These are phyloP conservation scores for Kalmusia sp. DNA, from an alignment of 2,329 filamentous ascomycete species.

Conservation along the genomic window DNA sequence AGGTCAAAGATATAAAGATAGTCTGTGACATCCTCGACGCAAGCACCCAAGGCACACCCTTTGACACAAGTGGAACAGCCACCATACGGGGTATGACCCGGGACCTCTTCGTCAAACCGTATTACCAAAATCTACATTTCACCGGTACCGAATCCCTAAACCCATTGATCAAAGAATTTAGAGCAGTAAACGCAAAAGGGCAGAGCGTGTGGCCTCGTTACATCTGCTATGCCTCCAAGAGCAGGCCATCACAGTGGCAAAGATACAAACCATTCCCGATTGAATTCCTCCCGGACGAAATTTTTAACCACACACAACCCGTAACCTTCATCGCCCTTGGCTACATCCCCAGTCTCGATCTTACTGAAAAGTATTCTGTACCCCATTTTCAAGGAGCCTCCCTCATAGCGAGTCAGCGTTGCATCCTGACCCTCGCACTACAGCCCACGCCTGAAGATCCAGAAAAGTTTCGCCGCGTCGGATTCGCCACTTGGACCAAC, in stretches of 20 bases:
- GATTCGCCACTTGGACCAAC: background rate
- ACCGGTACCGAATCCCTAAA: background rate
- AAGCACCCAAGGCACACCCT: background rate
- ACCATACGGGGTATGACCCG: background rate
- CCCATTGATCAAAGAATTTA: background rate
- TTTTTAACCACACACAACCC: background rate
- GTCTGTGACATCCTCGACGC: background rate
- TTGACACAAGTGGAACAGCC: background rate
- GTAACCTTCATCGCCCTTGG: conserved; percentile 1
- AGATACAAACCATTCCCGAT: background rate
- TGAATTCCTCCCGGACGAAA: conserved; percentile 2
- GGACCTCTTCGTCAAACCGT: background rate
- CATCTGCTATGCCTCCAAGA: background rate
- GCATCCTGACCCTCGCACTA: background rate
- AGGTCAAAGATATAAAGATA: background rate
- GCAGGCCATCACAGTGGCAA: background rate
- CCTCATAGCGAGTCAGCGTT: background rate
- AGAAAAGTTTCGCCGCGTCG: background rate
- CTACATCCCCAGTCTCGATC: background rate
- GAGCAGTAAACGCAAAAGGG: background rate
- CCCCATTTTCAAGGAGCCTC: background rate
- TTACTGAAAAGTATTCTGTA: background rate
- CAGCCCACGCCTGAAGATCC: background rate
- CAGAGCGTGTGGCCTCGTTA: background rate
- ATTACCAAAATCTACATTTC: background rate